Evolutionary conservation across 2,329 filamentous ascomycete species (phyloP), one percentile per base, ranked within the genome.

Genomic region (Uncinocarpus reesii): DNA sequence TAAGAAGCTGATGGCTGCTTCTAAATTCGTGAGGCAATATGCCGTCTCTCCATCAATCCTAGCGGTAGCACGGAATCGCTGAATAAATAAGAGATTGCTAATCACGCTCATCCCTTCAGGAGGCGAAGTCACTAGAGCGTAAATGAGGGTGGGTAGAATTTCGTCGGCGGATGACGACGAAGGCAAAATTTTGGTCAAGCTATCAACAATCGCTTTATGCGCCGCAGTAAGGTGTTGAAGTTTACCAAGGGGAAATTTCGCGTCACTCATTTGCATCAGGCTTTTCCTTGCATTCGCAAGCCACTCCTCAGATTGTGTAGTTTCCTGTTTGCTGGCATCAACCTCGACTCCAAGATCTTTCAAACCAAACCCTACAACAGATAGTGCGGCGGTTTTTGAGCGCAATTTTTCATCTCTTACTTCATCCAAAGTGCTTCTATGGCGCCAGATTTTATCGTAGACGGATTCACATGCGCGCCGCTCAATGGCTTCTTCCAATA

Each of bases 131-230:
- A 98, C 93, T 52, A 98, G 77, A 0, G 88, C 86, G 69, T 94
- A 98, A 53, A 98, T 98, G 53, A 98, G 76, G 65, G 94, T 95
- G 0, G 92, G 92, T 64, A 98, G 81, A 47, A 98, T 93, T 67
- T 96, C 92, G 62, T 98, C 92, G 2, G 92, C 92, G 1, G 92
- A 96, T 0, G 92, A 95, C 0, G 78, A 78, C 0, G 89, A 78
- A 7, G 79, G 77, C 47, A 82, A 76, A 16, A 82, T 68, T 47
- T 77, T 75, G 13, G 78, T 81, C 15, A 84, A 63, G 3, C 88
- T 89, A 63, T 96, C 90, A 42, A 98, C 92, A 54, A 98, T 96
- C 55, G 82, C 84, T 70, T 93, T 93, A 65, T 96, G 92, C 2
- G 87, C 86, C 32, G 82, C 80, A 55, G 89, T 94, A 48, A 98